phyloP scores from a whole-genome alignment of 2,329 filamentous ascomycete species.

The Rutstroemia sp. region DNA sequence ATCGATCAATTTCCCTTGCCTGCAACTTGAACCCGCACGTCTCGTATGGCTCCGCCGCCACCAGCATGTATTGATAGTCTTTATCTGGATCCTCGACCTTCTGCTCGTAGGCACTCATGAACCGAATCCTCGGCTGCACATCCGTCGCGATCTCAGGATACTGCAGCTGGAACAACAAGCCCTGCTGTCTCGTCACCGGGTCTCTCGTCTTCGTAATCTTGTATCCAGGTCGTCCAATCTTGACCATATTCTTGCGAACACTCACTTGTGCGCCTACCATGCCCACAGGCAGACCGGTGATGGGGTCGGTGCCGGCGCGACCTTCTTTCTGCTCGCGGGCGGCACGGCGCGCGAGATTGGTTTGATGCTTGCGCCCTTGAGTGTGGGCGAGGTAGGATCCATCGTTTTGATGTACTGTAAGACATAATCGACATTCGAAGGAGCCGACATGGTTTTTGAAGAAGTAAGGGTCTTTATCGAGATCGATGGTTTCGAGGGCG shows the following conservation, averaged over 20 bases:
- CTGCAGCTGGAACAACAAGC: conserved; percentile 90
- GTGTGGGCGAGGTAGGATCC: conserved; percentile 98
- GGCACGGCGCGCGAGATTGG: conserved; percentile 89
- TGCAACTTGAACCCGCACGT: conserved; percentile 96
- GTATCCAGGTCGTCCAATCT: conserved; percentile 94
- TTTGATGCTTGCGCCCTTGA: conserved; percentile 97
- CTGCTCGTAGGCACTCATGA: conserved; percentile 98
- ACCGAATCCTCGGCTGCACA: conserved; percentile 74
- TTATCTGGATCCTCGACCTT: conserved; percentile 91
- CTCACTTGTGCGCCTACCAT: conserved; percentile 57
- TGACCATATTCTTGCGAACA: conserved; percentile 77
- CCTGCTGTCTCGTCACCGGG: conserved; percentile 79
- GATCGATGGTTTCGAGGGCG: conserved; percentile 96
- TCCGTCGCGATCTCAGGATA: conserved; percentile 82
- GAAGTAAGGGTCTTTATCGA: conserved; percentile 99
- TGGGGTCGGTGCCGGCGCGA: conserved; percentile 54
- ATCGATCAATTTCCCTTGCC: conserved; percentile 82
- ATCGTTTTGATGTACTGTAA: conserved; percentile 98
- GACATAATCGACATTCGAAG: conserved; percentile 93
- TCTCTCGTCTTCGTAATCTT: conserved; percentile 96
- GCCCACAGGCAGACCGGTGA: conserved; percentile 64
- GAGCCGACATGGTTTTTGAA: conserved; percentile 99
- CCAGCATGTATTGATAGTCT: conserved; percentile 87
- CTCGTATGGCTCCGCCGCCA: conserved; percentile 96
- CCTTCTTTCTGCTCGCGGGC: conserved; percentile 94